phyloP scores from a whole-genome alignment of 257 asterid species.

The Solanum microdontum region DNA sequence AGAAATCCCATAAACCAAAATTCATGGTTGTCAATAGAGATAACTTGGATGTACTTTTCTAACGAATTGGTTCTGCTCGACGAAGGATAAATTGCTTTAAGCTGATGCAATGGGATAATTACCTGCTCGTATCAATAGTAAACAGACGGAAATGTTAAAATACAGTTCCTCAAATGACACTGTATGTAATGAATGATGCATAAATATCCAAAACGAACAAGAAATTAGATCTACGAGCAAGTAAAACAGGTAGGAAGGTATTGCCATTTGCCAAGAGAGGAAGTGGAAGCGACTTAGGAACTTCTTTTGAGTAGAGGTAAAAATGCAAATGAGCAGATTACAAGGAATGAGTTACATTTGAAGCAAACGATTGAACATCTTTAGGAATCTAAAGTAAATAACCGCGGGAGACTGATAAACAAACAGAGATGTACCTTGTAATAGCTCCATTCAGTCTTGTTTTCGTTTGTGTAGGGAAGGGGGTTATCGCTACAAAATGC shows the following conservation, averaged over 20 bases:
- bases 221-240: neutral
- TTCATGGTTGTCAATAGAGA: constrained; percentile 83
- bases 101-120: constrained; percentile 73
- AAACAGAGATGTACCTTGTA: constrained; percentile 52
- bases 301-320: neutral
- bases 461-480: constrained; percentile 58
- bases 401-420: neutral
- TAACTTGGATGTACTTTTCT: constrained; percentile 75
- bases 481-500: constrained; percentile 93
- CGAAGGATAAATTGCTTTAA: constrained; percentile 76
- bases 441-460: constrained; percentile 83
- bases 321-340: neutral
- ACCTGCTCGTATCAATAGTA: constrained; percentile 30
- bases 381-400: neutral
- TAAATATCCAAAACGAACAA: neutral
- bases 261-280: neutral
- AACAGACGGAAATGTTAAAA: neutral
- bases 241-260: neutral
- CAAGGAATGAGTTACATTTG: neutral
- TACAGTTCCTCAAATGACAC: neutral
- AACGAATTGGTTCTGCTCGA: constrained; percentile 60
- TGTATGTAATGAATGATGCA: neutral
- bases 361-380: neutral
- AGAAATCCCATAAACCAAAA: constrained; percentile 96
- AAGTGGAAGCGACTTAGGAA: neutral